Evolutionary conservation across 495 filamentous ascomycete genomes (phyloP).

Genomic region (Tuber calosporum): DNA sequence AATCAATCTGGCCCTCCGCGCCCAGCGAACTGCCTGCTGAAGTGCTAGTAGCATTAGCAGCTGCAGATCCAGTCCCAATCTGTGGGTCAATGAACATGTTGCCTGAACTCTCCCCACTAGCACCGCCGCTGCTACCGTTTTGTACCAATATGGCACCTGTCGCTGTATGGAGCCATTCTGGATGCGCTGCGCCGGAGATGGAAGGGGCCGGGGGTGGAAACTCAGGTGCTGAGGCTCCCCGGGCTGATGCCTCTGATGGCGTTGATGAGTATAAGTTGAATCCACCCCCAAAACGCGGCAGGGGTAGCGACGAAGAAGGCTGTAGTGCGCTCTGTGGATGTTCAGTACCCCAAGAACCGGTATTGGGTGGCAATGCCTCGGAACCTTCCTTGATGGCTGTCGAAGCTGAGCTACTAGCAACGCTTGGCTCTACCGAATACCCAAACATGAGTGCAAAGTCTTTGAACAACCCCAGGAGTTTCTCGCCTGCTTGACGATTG

Average conservation of each 20-base stretch:
- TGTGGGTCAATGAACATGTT: constrained; percentile 20
- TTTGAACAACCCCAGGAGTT: constrained; percentile 36
- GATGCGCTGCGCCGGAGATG: background rate
- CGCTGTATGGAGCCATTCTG: background rate
- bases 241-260: background rate
- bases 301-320: background rate
- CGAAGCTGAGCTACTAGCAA: background rate
- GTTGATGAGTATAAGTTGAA: background rate
- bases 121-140: background rate
- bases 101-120: constrained; percentile 6
- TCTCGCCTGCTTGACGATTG: constrained; percentile 27
- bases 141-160: background rate
- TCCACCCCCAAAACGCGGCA: background rate
- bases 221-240: background rate
- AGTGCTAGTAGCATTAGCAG: background rate
- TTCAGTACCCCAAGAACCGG: background rate
- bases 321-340: background rate
- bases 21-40: background rate
- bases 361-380: background rate
- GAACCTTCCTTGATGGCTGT: background rate
- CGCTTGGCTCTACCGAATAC: constrained; percentile 26
- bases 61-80: constrained; percentile 6
- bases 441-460: constrained; percentile 40
- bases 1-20: constrained; percentile 32
- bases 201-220: background rate